Evolutionary conservation across 257 asterid genomes (phyloP), one percentile per base, ranked within the genome.

Genomic region (Solanum bulbocastanum): DNA sequence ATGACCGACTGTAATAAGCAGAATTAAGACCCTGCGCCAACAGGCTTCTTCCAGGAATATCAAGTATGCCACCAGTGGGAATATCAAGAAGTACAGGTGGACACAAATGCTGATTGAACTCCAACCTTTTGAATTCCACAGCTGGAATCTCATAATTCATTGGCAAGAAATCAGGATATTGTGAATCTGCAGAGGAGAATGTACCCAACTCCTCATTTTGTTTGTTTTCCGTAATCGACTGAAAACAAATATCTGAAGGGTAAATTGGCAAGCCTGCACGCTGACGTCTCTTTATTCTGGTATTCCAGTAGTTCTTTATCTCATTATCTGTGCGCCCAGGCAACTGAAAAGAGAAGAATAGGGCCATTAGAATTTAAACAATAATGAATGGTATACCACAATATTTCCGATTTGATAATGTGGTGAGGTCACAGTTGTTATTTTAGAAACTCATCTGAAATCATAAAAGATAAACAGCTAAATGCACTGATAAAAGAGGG

Each of bases 291-390:
- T 94, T 94, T 88, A 88, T 90, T 88, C 96, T 89, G 15, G 96
- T 94, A 88, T 93, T 92, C 96, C 96, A 93, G 89, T 90, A 93
- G 86, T 93, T 93, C 84, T 93, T 93, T 62, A 93, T 93, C 91
- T 93, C 96, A 18, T 93, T 93, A 86, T 93, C 96, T 27, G 96
- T 93, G 36, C 96, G 93, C 39, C 96, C 96, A 37, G 96, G 96
- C 72, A 93, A 89, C 96, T 93, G 88, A 58, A 86, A 62, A 72
- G 52, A 68, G 79, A 40, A 85, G 66, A 82, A 82, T 20, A 82
- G 44, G 20, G 69, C 6, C 22, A 10, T 82, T 33, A 82, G 15
- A 30, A 18, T 39, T 58, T 73, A 49, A 14, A 72, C 74, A 49
- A 82, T 10, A 49, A 52, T 32, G 71, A 82, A 49, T 49, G 69